phyloP scores from a whole-genome alignment of 2,329 filamentous ascomycete genomes.

The Hysterium pulicare region DNA sequence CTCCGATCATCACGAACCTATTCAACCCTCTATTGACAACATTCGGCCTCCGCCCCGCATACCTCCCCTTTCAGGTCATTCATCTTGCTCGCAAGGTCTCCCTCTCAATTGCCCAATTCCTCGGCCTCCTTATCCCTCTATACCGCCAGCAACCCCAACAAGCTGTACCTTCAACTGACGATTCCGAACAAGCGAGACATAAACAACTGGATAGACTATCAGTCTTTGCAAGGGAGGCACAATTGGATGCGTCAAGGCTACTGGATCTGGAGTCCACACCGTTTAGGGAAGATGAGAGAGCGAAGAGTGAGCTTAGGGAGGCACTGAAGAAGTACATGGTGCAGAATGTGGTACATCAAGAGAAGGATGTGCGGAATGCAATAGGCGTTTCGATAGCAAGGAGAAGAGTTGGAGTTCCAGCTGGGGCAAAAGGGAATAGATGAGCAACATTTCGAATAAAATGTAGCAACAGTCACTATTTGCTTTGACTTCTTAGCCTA shows the following conservation, averaged over 20 bases:
- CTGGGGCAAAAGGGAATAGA: constrained; percentile 48
- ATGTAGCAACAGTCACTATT: no score
- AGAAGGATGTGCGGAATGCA: constrained; percentile 78
- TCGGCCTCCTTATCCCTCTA: constrained; percentile 32
- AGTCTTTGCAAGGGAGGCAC: constrained; percentile 55
- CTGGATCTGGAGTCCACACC: constrained; percentile 78
- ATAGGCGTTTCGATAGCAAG: constrained; percentile 65
- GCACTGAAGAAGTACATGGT: constrained; percentile 85
- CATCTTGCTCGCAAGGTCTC: constrained; percentile 70
- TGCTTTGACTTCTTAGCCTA: no score
- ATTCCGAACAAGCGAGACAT: constrained; percentile 36
- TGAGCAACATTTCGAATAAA: no score
- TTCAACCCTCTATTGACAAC: constrained; percentile 47
- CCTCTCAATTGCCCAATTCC: constrained; percentile 57
- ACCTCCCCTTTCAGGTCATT: constrained; percentile 83
- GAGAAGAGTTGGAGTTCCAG: constrained; percentile 59
- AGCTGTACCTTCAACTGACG: constrained; percentile 17
- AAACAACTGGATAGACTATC: constrained; percentile 68
- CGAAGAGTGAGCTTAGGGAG: constrained; percentile 58
- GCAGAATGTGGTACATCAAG: constrained; percentile 70
- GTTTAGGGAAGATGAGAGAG: constrained; percentile 68
- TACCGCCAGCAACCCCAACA: constrained; percentile 29
- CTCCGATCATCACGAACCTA: constrained; percentile 42
- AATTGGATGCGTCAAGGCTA: constrained; percentile 67
- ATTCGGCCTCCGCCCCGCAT: constrained; percentile 53